Evolutionary conservation across 2,329 filamentous ascomycete genomes (phyloP), one percentile per base, ranked within the genome.

Genomic region (Davidsoniella australis): DNA sequence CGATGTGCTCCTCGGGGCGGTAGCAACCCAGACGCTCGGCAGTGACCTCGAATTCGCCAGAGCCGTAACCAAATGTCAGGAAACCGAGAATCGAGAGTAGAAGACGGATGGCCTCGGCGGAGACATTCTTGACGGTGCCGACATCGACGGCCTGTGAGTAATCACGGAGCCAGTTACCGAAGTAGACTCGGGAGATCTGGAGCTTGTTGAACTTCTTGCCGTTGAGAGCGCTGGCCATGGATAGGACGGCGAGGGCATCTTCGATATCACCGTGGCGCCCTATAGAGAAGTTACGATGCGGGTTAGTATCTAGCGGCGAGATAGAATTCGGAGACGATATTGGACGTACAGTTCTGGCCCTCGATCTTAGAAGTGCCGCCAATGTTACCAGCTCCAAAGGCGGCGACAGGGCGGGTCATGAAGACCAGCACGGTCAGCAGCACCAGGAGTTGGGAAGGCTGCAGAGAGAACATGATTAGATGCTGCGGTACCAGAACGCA

Each of bases 121-220:
- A 89, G 55, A 95, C 87, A 58, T 81, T 76, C 68, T 94, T 94
- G 66, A 94, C 77, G 3, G 86, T 93, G 54, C 86, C 88, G 45
- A 94, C 85, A 63, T 95, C 88, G 58, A 94, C 84, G 54, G 87
- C 88, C 65, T 95, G 88, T 48, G 84, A 91, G 66, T 95, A 95
- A 65, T 95, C 88, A 53, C 75, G 77, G 33, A 94, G 76, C 88
- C 88, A 94, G 69, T 94, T 95, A 55, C 88, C 88, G 68, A 95
- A 95, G 69, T 95, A 95, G 55, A 93, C 84, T 54, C 87, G 78
- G 55, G 88, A 84, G 54, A 94, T 83, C 60, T 80, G 82, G 59
- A 94, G 76, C 68, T 91, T 91, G 69, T 75, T 78, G 66, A 94
- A 94, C 60, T 88, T 93, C 69, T 88, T 87, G 57, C 69, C 68